Evolutionary conservation across 805 yeast genomes (phyloP), one percentile per base, ranked within the genome.

Genomic region (Yarrowia hollandica): DNA sequence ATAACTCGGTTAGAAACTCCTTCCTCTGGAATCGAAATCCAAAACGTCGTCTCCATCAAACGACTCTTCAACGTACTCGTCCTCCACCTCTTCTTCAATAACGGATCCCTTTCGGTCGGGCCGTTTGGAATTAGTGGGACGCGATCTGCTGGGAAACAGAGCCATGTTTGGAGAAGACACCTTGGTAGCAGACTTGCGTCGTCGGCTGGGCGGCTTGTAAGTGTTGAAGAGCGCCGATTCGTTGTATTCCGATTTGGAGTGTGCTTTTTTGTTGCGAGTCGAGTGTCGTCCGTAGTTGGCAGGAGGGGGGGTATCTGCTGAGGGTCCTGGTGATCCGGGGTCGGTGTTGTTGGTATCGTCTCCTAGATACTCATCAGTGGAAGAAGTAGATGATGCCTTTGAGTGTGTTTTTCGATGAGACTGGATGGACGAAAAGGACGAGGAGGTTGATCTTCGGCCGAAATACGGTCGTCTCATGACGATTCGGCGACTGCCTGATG

Each of bases 231-330:
- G 64, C 12, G 71, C 66, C 25, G 74, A 67, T 18, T 52, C 58
- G 35, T 52, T 35, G 35, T 35, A 52, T 59, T 76, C 76, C 41
- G 77, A 74, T 55, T 56, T 41, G 12, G 60, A 42, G n/a, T 22
- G 42, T 2, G 60, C 26, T 22, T 38, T 37, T 23, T 56, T 56
- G 41, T 30, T 30, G 10, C 39, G n/a, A 3, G 30, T 33, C 8
- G 55, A 33, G 12, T 48, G 39, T 8, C 55, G 35, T 44, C 52
- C 35, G 12, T 28, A 30, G 14, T 8, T 21, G n/a, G 34, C 28
- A 16, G 52, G 4, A 10, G 48, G 33, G 4, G 48, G n/a, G n/a
- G n/a, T n/a, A n/a, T 41, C 14, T 41, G n/a, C 48, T 12, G 48
- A 41, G n/a, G 48, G 34, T 2, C 56, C 28, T 1, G 56, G 56